Conservation (phyloP, 129 eudicot genomes). For the Tanacetum coccineum region DNA sequence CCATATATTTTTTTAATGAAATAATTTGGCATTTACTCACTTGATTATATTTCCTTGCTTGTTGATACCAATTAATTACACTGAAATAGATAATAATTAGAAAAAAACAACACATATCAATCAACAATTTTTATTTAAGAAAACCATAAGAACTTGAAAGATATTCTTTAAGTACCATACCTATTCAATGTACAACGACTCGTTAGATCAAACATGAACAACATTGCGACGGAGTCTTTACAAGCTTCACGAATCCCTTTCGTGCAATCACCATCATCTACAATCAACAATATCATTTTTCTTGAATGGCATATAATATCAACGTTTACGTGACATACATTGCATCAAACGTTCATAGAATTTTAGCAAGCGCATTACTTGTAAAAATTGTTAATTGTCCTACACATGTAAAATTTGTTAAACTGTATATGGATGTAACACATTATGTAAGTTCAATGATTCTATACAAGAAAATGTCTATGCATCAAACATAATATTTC, state of each 20-base stretch:
- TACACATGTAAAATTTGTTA: no score
- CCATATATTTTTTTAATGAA: no score
- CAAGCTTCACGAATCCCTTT: conserved; percentile 46
- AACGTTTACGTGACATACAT: no score
- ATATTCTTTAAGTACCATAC: conserved; percentile 20
- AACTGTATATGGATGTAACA: no score
- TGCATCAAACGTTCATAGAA: no score
- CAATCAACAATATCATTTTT: not conserved
- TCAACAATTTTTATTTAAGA: not conserved
- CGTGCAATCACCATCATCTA: conserved; percentile 28
- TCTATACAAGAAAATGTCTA: no score
- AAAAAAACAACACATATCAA: not conserved
- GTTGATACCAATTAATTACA: conserved; percentile 66
- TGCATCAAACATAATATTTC: no score
- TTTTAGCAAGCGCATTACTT: no score
- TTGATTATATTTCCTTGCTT: conserved; percentile 80
- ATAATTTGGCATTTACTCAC: conserved; percentile 26
- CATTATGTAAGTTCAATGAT: no score
- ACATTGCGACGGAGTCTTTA: conserved; percentile 61
- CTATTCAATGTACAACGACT: conserved; percentile 69
- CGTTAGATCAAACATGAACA: conserved; percentile 88
- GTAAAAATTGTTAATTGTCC: no score
- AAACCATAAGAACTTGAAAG: not conserved
- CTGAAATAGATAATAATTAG: conserved; percentile 32
- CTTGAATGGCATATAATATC: no score